Evolutionary conservation across 2,329 filamentous ascomycete genomes (phyloP).

Genomic region (Fusarium lyarnte): DNA sequence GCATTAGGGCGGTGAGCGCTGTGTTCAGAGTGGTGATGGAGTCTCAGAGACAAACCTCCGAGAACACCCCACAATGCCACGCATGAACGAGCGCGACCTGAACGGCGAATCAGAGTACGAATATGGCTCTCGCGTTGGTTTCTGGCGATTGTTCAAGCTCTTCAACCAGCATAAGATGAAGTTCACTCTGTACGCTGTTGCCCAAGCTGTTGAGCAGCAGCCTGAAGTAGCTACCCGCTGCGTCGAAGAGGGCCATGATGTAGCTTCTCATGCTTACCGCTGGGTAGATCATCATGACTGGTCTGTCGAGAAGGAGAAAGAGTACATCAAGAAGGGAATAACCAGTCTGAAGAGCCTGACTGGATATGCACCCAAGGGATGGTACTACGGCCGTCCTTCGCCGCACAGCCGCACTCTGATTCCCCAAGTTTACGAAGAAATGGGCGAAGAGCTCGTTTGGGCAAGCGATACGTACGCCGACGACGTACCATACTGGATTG

Average conservation of each 20-base stretch:
- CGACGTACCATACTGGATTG: slow-evolving; percentile 7
- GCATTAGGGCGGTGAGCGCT: not conserved
- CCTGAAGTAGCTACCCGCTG: slow-evolving; percentile 3
- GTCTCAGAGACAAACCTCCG: slow-evolving; percentile 3
- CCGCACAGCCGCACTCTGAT: not conserved
- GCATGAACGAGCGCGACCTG: not conserved
- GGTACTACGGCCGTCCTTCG: slow-evolving; percentile 7
- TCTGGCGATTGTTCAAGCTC: slow-evolving; percentile 1
- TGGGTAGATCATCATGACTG: slow-evolving; percentile 15
- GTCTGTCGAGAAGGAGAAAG: not conserved
- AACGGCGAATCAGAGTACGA: slow-evolving; percentile 15
- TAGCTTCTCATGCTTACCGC: slow-evolving; percentile 1
- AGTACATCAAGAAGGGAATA: not conserved
- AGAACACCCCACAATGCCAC: not conserved
- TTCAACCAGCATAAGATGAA: not conserved
- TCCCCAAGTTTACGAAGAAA: not conserved
- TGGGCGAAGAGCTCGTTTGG: slow-evolving; percentile 1
- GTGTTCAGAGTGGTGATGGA: not conserved
- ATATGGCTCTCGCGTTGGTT: slow-evolving; percentile 7
- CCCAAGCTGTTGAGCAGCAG: not conserved
- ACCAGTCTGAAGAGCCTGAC: not conserved
- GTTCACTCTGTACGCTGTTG: slow-evolving; percentile 5
- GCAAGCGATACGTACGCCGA: slow-evolving; percentile 1
- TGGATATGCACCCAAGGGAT: not conserved
- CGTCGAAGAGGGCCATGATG: not conserved